Percentiles rank a stretch among this genome's conserved stretches.
These are phyloP conservation scores for Leishmania braziliensis DNA, from an alignment of 208 protist species.

Conservation along the genomic window DNA sequence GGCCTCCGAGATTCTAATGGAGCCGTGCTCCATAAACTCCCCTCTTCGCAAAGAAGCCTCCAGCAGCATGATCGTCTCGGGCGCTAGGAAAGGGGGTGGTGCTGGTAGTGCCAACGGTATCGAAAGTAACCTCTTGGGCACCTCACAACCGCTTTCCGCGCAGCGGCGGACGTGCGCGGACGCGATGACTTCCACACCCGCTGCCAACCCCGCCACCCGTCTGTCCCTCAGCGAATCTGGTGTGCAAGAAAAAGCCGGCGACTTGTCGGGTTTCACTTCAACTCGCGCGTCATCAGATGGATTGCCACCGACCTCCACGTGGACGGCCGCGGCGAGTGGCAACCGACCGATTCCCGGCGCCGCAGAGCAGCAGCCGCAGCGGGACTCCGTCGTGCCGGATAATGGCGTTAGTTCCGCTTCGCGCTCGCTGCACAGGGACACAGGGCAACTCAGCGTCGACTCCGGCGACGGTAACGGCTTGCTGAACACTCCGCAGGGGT, in stretches of 20 bases:
- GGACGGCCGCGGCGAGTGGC: background rate
- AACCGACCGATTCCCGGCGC: background rate
- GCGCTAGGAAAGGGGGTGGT: background rate
- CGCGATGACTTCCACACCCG: background rate
- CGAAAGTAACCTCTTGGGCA: background rate
- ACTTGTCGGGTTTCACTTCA: background rate
- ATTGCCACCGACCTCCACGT: background rate
- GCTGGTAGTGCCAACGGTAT: background rate
- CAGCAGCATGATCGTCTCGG: background rate
- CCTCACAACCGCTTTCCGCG: background rate
- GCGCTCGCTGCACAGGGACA: slow-evolving; percentile 5
- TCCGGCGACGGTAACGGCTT: background rate
- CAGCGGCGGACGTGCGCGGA: background rate
- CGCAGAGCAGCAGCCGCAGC: slow-evolving; percentile 1
- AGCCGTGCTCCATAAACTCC: slow-evolving; percentile 6
- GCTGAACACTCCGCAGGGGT: background rate
- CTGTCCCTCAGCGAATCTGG: background rate
- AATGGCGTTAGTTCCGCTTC: slow-evolving; percentile 3
- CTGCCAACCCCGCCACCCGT: background rate
- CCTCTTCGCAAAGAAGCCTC: slow-evolving; percentile 3
- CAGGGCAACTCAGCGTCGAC: slow-evolving; percentile 1
- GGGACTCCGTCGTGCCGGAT: background rate
- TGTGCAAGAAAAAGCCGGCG: background rate
- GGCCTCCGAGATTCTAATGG: slow-evolving; percentile 4
- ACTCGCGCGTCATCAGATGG: background rate